Conservation (phyloP, 2,329 filamentous ascomycete genomes). For the Seiridium cupressi region DNA sequence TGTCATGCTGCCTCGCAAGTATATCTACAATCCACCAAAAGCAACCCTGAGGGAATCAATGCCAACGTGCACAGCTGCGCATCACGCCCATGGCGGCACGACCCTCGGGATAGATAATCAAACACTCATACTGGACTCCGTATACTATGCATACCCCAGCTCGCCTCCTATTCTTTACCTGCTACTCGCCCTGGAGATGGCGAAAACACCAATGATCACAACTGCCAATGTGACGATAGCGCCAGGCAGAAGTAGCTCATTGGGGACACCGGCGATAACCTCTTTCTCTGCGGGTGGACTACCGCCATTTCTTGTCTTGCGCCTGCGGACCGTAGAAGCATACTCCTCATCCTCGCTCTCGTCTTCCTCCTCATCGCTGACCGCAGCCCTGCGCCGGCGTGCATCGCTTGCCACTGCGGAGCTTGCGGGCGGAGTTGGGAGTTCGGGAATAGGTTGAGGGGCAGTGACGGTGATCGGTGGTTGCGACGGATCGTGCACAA, state of each 20-base stretch:
- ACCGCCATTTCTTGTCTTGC: constrained; percentile 42
- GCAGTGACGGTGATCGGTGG: constrained; percentile 70
- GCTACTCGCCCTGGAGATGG: constrained; percentile 69
- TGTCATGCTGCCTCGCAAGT: not conserved
- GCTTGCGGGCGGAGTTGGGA: constrained; percentile 46
- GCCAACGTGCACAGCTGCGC: not conserved
- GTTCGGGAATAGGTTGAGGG: constrained; percentile 41
- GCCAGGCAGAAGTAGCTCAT: constrained; percentile 88
- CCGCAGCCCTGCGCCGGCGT: constrained; percentile 45
- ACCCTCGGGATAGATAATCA: not conserved
- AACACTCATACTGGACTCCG: not conserved
- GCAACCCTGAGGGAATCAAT: not conserved
- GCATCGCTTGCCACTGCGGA: constrained; percentile 37
- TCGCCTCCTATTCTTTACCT: constrained; percentile 33
- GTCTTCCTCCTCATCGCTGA: constrained; percentile 53
- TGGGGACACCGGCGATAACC: constrained; percentile 86
- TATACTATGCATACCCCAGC: not conserved
- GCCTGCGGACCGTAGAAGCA: constrained; percentile 48
- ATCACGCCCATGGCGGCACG: not conserved
- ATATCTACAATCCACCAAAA: not conserved
- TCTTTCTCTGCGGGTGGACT: constrained; percentile 57
- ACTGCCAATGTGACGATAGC: constrained; percentile 94
- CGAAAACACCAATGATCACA: constrained; percentile 91
- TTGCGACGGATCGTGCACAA: constrained; percentile 90
- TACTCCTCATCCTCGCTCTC: constrained; percentile 50